Evolutionary conservation across 331 rosid species (phyloP).

Genomic region (Malus hybrid): DNA sequence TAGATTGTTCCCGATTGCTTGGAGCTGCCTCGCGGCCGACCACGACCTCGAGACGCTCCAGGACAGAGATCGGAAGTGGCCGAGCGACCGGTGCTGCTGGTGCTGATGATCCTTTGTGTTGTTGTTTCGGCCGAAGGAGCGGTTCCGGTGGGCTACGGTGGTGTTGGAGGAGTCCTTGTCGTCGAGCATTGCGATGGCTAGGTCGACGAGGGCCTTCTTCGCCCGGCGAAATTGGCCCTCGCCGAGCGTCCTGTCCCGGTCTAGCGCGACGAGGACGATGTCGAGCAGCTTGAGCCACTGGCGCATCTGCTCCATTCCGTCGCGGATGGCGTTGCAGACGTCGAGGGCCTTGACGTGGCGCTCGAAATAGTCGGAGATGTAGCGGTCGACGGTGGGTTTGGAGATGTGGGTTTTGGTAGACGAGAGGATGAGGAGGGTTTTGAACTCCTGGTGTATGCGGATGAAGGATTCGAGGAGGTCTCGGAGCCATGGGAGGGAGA

Average conservation of each 20-base stretch:
- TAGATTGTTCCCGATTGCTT: conserved; percentile 61
- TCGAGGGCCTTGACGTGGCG: conserved; percentile 80
- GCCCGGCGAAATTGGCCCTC: conserved; percentile 91
- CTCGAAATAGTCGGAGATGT: conserved; percentile 60
- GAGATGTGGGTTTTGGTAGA: conserved; percentile 21
- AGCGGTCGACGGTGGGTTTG: conserved; percentile 54
- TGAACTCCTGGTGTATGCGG: conserved; percentile 56
- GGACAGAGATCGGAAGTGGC: conserved; percentile 69
- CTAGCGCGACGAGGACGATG: conserved; percentile 64
- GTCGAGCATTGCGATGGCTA: conserved; percentile 69
- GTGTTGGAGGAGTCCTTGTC: conserved; percentile 53
- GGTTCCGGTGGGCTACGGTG: conserved; percentile 48
- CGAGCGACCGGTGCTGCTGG: conserved; percentile 29
- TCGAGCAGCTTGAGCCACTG: conserved; percentile 74
- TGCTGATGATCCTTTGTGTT: not conserved
- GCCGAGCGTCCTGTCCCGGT: conserved; percentile 43
- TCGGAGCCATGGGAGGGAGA: conserved; percentile 64
- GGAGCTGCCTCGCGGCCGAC: conserved; percentile 92
- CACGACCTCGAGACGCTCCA: conserved; percentile 85
- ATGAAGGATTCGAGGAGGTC: conserved; percentile 64
- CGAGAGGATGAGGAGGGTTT: conserved; percentile 37
- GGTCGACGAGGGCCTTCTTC: conserved; percentile 69
- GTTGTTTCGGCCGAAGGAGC: conserved; percentile 71
- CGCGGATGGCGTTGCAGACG: conserved; percentile 86
- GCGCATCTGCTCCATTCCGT: conserved; percentile 71